Base-by-base conservation (phyloP, 2,329 filamentous ascomycete genomes). In the Nemania sp. region DNA sequence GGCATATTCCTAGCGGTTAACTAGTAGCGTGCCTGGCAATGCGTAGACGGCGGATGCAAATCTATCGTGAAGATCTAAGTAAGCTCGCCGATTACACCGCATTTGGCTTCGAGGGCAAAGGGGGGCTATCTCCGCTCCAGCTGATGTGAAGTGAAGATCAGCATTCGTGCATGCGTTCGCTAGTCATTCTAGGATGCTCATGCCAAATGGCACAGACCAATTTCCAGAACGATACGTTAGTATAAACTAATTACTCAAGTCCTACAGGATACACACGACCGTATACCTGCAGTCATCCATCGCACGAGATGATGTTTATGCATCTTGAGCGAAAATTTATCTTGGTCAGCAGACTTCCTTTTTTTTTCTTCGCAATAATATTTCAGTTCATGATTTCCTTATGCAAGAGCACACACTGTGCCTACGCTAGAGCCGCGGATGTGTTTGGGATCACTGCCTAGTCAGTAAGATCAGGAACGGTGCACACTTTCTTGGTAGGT, bases 261-360 rank as follows among this genome's bases (percentile, higher is more conserved):
- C n/a, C n/a, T n/a, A n/a, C n/a, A n/a, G n/a, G n/a, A n/a, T n/a
- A n/a, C n/a, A n/a, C n/a, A n/a, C n/a, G n/a, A 23, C 54, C 47
- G 50, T 57, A 41, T 46, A 40, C 39, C 54, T 57, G 54, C 54
- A 54, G 54, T 57, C 54, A 57, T 54, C 42, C 43, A 52, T 31
- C 24, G 31, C 23, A 39, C 41, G 54, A 57, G 43, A 57, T 57
- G 54, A 26, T 39, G 19, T 54, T 57, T 42, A 57, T 57, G 54
- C 28, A 49, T 51, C 48, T 5, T 11, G 12, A n/a, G 23, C 45
- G 46, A 50, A 46, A 23, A 23, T 44, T 14, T 26, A 15, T 46
- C 41, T 36, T 11, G 15, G 26, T 7, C n/a, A n/a, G n/a, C n/a
- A n/a, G n/a, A n/a, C n/a, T n/a, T n/a, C n/a, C 24, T 31, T 8